Evolutionary conservation across 441 rosid species (phyloP), one percentile per base, ranked within the genome.

Genomic region (Metrosideros polymorpha): DNA sequence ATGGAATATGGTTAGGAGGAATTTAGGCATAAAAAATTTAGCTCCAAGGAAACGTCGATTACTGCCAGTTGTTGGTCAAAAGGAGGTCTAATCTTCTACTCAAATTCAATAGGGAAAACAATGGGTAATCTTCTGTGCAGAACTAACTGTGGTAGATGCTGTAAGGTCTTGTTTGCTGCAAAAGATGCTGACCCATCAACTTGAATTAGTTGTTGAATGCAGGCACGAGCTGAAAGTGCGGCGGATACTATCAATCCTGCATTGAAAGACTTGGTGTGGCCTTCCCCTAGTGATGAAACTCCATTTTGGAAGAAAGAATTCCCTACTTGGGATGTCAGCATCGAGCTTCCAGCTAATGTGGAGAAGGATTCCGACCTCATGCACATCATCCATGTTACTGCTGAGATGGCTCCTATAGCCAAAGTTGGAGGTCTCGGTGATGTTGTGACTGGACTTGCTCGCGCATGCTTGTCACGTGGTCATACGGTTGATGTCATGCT

Each of bases 341-440:
- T 77, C 1, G 86, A 86, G 50, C 85, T 87, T 82, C 92, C 85
- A 2, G 55, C 66, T 84, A 91, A 89, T 82, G 76, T 82, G 43
- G 89, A 86, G 84, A 93, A 90, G 87, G 93, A 93, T 89, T 87
- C 89, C 15, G 84, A 89, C 87, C 89, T 43, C 32, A 76, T 91
- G 89, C 94, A 91, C 82, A 49, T 92, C 61, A 88, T 92, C 35
- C 94, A 92, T 86, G 91, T 93, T 57, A 92, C 95, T 24, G 93
- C 94, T 50, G 94, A 92, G 88, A 92, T 92, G 94, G 93, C 94
- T 12, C 94, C 95, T 1, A 91, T 93, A 29, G 95, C 94, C 4
- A 91, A 93, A 90, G 95, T 93, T 42, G 95, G 95, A 85, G 95
- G 95, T 76, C 95, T 93, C 84, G 94, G 93, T 50, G 94, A 93